Evolutionary conservation across 495 filamentous ascomycete species (phyloP).

Genomic region (Aspergillus mulundensis): DNA sequence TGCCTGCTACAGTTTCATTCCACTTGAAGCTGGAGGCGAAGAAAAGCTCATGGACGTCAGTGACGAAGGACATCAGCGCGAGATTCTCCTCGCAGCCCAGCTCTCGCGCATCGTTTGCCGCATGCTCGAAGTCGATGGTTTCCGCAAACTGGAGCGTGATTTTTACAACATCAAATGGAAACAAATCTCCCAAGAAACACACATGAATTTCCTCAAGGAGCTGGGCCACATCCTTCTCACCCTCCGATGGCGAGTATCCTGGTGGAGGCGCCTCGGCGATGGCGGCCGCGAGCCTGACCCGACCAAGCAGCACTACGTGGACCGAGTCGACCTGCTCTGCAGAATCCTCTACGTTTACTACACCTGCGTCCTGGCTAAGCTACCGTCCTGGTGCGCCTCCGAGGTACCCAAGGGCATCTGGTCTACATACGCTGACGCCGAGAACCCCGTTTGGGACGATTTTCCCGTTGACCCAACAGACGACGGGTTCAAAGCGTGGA

Average conservation of each 20-base stretch:
- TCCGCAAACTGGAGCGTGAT: constrained; percentile 45
- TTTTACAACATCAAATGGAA: constrained; percentile 52
- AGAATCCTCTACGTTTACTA: constrained; percentile 50
- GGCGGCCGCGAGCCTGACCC: constrained; percentile 41
- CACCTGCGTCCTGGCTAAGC: constrained; percentile 44
- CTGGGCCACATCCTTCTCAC: constrained; percentile 45
- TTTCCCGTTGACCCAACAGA: constrained; percentile 42
- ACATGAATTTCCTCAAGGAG: constrained; percentile 41
- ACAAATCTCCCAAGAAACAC: constrained; percentile 43
- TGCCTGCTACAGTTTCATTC: constrained; percentile 43
- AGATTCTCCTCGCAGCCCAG: constrained; percentile 45
- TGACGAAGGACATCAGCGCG: constrained; percentile 34
- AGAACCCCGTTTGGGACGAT: constrained; percentile 43
- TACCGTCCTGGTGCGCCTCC: constrained; percentile 39
- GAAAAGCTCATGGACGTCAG: constrained; percentile 43
- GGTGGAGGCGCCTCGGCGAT: constrained; percentile 48
- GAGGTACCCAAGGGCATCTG: constrained; percentile 42
- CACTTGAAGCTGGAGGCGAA: constrained; percentile 26
- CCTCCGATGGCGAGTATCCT: constrained; percentile 47
- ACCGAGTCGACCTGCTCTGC: constrained; percentile 45
- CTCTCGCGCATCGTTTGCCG: constrained; percentile 48
- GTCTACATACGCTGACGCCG: constrained; percentile 44
- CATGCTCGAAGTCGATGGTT: constrained; percentile 49
- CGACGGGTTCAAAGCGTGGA: constrained; percentile 41
- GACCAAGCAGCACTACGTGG: constrained; percentile 42